phyloP scores from a whole-genome alignment of 1,139 yeast genomes.

The Nakaseomyces kungkrabaensis region DNA sequence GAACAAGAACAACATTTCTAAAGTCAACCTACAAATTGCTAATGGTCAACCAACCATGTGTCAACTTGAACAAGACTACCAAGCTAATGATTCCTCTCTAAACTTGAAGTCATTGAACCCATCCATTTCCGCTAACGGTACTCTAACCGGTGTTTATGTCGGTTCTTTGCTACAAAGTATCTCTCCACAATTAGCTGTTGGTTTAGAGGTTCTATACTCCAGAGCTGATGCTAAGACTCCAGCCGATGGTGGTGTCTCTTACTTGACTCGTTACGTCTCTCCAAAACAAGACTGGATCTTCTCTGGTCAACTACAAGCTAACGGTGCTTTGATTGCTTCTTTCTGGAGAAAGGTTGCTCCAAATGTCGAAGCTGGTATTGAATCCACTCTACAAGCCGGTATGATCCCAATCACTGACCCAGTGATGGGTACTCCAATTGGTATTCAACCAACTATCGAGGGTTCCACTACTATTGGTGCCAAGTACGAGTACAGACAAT shows the following conservation, averaged over 20 bases:
- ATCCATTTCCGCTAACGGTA: conserved; percentile 56
- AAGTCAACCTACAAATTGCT: conserved; percentile 82
- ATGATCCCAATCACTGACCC: conserved; percentile 74
- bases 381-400: conserved; percentile 74
- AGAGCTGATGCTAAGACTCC: conserved; percentile 66
- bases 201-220: conserved; percentile 88
- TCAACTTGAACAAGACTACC: conserved; percentile 93
- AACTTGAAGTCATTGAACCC: conserved; percentile 92
- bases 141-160: conserved; percentile 81
- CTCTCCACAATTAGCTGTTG: conserved; percentile 74
- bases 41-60: conserved; percentile 88
- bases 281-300: conserved; percentile 74
- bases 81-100: conserved; percentile 77
- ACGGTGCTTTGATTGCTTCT: conserved; percentile 80
- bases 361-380: conserved; percentile 94
- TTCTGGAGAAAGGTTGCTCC: conserved; percentile 92
- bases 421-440: conserved; percentile 72
- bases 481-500: conserved; percentile 95
- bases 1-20: conserved; percentile 70
- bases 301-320: conserved; percentile 88
- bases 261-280: conserved; percentile 82
- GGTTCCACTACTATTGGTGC: conserved; percentile 94
- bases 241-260: conserved; percentile 86
- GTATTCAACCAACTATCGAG: conserved; percentile 72
- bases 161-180: conserved; percentile 86